Evolutionary conservation across 2,329 filamentous ascomycete species (phyloP), one percentile per base, ranked within the genome.

Genomic region (Sclerotiophoma versabilis): DNA sequence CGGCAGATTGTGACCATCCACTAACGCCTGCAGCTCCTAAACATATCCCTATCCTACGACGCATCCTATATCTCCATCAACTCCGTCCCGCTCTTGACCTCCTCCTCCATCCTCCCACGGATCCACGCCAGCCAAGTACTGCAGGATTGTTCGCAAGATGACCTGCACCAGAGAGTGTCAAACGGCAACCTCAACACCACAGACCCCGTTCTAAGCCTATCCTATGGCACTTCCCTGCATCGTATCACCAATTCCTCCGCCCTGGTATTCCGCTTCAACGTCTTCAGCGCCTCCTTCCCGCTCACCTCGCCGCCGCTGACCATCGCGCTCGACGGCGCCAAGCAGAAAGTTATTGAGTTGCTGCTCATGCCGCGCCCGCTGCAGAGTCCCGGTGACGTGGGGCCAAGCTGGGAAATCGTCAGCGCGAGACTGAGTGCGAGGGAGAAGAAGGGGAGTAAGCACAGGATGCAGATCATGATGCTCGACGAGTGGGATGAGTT

Each of bases 101-200:
- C 38, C 5, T 57, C 58, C 5, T 58, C 53, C 5, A 54, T 57
- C 17, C 59, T 66, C 5, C 69, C 69, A 6, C 58, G 46, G 7
- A 66, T 74, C 39, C 59, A 69, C 52, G 68, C 68, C n/a, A 57
- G 49, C 23, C 71, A 74, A 58, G 60, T 71, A n/a, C 38, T 66
- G 17, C 45, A 59, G 9, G 66, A 71, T 26, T 42, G 59, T 23
- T 62, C 64, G 10, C 19, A 11, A 9, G 36, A 39, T 10, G 33
- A 27, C 11, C 46, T 46, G 3, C 8, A n/a, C 25, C 9, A 12
- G n/a, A 36, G 43, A 7, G 57, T 68, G 25, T 66, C 66, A 6
- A 17, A 15, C 12, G 32, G 49, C 14, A 51, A 63, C 8, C 49
- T 74, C 3, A 11, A 44, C 14, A 46, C 43, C 15, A 33, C 54